A percentile compares a stretch with the other conserved stretches of the same genome.
Conservation (phyloP, 495 filamentous ascomycete genomes). For the Penicillium subrubescens region DNA sequence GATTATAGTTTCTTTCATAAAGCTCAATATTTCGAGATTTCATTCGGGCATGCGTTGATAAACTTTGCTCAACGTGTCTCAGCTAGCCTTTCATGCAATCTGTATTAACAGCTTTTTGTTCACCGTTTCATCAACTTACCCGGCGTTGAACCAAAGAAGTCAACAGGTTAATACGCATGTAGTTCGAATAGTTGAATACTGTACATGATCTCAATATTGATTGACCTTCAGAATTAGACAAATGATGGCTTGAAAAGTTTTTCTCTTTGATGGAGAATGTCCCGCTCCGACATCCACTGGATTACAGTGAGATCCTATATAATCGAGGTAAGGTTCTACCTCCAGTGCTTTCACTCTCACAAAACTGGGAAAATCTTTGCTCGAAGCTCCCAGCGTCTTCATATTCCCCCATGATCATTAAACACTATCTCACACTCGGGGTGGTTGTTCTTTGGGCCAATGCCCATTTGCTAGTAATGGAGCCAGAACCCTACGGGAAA, state of each 20-base stretch:
- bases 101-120: not conserved
- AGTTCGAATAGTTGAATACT: not conserved
- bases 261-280: not conserved
- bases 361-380: not conserved
- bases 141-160: not conserved
- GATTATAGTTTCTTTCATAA: not conserved
- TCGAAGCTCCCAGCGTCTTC: not conserved
- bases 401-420: not conserved
- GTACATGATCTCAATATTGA: not conserved
- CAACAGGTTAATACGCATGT: not conserved
- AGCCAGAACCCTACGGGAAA: conserved; percentile 62
- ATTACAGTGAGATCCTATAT: not conserved
- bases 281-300: not conserved
- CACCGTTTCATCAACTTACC: not conserved
- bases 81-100: not conserved
- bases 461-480: conserved; percentile 70
- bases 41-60: not conserved
- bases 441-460: conserved; percentile 10
- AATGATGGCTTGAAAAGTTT: not conserved
- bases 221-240: not conserved
- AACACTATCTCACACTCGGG: conserved; percentile 1
- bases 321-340: not conserved
- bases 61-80: not conserved
- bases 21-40: not conserved
- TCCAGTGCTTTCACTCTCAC: not conserved